These are phyloP conservation scores for Penicillium malachiteum DNA, from an alignment of 495 filamentous ascomycete species.

Conservation along the genomic window DNA sequence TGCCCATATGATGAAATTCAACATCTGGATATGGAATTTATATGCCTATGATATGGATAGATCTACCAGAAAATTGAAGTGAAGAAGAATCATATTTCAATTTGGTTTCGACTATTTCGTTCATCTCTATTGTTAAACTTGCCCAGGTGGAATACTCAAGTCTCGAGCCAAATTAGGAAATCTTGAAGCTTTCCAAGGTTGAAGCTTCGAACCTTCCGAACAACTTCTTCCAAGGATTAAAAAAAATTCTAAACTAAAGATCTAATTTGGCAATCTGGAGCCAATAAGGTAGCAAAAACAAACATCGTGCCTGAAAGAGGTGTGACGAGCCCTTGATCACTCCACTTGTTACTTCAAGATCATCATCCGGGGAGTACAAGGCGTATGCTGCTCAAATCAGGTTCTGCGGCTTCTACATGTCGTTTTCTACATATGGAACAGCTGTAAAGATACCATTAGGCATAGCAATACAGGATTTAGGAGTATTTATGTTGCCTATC, in stretches of 20 bases:
- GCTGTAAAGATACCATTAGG: background rate
- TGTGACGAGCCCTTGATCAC: conserved; percentile 1
- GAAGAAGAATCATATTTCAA: too few relatives aligned
- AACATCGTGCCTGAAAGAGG: background rate
- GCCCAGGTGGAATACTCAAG: too few relatives aligned
- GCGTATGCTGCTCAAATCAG: background rate
- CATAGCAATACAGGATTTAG: background rate
- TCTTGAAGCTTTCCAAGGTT: too few relatives aligned
- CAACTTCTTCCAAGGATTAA: background rate
- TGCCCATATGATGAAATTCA: too few relatives aligned
- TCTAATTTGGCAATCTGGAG: background rate
- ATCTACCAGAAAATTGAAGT: too few relatives aligned
- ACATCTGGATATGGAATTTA: too few relatives aligned
- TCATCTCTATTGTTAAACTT: too few relatives aligned
- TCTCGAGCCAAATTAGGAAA: too few relatives aligned
- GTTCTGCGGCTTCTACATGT: background rate
- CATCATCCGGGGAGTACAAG: background rate
- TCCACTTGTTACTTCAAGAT: background rate
- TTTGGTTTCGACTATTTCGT: too few relatives aligned
- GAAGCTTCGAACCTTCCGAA: too few relatives aligned
- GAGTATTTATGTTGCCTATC: background rate
- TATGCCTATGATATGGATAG: too few relatives aligned
- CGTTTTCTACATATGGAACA: too few relatives aligned
- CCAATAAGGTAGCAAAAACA: background rate
- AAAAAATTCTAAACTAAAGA: background rate